Evolutionary conservation across 805 yeast species (phyloP).

Genomic region (Candida cerambycidarum): DNA sequence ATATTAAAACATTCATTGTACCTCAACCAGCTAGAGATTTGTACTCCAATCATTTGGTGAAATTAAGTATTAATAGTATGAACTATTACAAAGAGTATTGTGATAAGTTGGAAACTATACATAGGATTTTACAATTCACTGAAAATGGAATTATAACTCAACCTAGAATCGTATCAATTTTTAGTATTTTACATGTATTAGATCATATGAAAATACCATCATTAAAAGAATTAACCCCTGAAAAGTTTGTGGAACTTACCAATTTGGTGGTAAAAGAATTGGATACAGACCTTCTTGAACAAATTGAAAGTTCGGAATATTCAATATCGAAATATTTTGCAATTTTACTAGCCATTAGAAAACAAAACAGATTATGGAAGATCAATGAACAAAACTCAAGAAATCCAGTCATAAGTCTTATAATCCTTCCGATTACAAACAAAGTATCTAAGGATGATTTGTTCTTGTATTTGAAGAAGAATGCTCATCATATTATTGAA

Average conservation of each 20-base stretch:
- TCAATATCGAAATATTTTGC: conserved; percentile 33
- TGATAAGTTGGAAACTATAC: conserved; percentile 45
- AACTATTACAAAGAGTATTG: conserved; percentile 36
- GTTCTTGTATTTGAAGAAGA: conserved; percentile 13
- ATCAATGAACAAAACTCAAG: conserved; percentile 26
- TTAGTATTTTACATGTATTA: conserved; percentile 19
- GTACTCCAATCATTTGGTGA: conserved; percentile 34
- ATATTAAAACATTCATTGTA: conserved; percentile 37
- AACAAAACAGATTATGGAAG: conserved; percentile 48
- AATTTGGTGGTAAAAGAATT: background rate
- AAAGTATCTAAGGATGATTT: conserved; percentile 17
- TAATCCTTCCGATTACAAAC: conserved; percentile 28
- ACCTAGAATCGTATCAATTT: conserved; percentile 34
- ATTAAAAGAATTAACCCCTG: background rate
- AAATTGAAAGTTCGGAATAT: conserved; percentile 5
- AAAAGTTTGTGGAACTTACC: background rate
- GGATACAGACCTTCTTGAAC: background rate
- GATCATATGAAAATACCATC: background rate
- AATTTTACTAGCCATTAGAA: conserved; percentile 49
- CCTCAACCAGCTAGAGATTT: conserved; percentile 35
- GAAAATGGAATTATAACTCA: conserved; percentile 27
- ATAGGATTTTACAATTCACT: conserved; percentile 44
- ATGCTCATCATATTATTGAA: conserved; percentile 16
- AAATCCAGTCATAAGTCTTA: conserved; percentile 34
- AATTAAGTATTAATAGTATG: conserved; percentile 43